A percentile compares a stretch with the other conserved stretches of the same genome.
Conservation (phyloP, 202 grass and related monocot genomes). For the Bolboschoenoplectus hybrid region DNA sequence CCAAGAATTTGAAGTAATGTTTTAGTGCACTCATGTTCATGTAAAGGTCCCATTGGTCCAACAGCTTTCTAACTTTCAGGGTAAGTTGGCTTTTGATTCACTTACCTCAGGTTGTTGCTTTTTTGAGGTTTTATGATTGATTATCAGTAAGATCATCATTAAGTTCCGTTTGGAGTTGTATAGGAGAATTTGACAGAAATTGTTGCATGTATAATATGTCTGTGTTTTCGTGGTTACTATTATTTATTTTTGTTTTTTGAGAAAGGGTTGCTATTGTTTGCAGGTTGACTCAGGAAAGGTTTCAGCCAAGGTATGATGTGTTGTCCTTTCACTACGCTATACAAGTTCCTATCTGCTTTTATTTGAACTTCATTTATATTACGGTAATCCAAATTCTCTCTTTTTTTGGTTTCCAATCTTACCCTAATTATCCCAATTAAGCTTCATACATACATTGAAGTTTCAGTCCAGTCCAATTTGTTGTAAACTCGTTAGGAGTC, state of each 20-base stretch:
- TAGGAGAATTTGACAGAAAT: neutral
- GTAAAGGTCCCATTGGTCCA: neutral
- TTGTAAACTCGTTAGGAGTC: too few species aligned
- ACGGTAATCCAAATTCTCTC: neutral
- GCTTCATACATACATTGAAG: neutral
- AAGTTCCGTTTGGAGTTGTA: neutral
- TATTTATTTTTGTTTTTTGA: neutral
- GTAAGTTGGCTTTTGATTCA: neutral
- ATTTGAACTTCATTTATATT: neutral
- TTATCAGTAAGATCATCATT: neutral
- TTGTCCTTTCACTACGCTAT: slow-evolving; percentile 2
- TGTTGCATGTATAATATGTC: neutral
- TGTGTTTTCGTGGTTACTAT: neutral
- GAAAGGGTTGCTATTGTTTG: slow-evolving; percentile 39
- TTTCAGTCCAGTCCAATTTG: neutral
- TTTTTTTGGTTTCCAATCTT: neutral
- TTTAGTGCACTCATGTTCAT: slow-evolving; percentile 5
- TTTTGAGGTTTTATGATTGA: neutral
- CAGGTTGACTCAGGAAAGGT: slow-evolving; percentile 73
- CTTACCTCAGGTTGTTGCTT: neutral
- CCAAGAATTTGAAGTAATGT: neutral
- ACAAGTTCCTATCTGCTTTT: neutral
- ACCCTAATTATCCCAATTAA: neutral
- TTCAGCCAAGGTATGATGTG: slow-evolving; percentile 63
- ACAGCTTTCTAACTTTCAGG: neutral